phyloP scores from a whole-genome alignment of 441 rosid genomes.

The Bruguiera hainesii region DNA sequence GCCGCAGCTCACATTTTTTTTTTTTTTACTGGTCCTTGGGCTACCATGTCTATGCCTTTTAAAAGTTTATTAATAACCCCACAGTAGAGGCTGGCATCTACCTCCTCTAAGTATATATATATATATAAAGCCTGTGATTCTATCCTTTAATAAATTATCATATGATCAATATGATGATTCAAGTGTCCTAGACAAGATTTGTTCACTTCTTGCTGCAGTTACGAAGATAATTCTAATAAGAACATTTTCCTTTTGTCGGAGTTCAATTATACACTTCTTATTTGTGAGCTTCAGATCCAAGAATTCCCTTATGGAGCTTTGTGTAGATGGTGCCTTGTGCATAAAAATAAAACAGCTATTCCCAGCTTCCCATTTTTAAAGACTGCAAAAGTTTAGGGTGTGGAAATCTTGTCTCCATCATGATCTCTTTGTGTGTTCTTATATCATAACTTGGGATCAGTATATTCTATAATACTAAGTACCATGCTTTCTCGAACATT shows the following conservation, averaged over 20 bases:
- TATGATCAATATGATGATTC: conserved; percentile 26
- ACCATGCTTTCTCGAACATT: no score
- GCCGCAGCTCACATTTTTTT: conserved; percentile 30
- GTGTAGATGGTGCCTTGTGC: conserved; percentile 22
- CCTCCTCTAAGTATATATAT: background rate
- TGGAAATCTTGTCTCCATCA: conserved; percentile 48
- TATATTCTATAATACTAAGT: no score
- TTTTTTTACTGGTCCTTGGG: conserved; percentile 29
- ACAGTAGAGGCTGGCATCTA: background rate
- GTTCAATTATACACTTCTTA: conserved; percentile 45
- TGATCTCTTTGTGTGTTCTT: no score
- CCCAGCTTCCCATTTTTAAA: conserved; percentile 18
- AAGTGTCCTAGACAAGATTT: conserved; percentile 31
- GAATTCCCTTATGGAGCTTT: conserved; percentile 49
- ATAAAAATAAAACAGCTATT: conserved; percentile 11
- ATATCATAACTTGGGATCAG: no score
- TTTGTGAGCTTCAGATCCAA: conserved; percentile 49
- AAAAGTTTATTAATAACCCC: background rate
- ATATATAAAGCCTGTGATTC: background rate
- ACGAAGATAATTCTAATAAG: conserved; percentile 11
- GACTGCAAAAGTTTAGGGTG: conserved; percentile 40
- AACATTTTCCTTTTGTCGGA: conserved; percentile 4
- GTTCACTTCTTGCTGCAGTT: background rate
- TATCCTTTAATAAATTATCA: conserved; percentile 11
- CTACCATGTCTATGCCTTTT: conserved; percentile 2